Evolutionary conservation across 768 basidiomycete species (phyloP), one percentile per base, ranked within the genome.

Genomic region (Hericium coralloides): DNA sequence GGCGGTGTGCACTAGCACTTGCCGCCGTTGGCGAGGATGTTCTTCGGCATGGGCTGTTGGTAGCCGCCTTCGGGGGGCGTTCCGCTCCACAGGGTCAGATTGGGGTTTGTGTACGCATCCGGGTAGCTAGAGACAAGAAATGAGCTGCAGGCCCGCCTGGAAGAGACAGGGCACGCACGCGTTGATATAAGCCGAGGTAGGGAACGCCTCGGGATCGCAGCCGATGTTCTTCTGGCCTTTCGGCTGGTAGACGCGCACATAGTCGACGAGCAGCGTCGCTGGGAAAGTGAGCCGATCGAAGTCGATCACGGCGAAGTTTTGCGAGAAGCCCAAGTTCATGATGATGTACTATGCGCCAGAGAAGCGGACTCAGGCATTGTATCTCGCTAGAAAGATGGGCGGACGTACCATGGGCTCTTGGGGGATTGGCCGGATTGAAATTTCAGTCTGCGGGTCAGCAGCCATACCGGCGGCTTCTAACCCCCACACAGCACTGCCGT

Each of bases 171-270:
- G 18, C 43, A 69, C 79, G 54, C 61, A 87, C 81, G 80, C 69
- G 50, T 85, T 73, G 68, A 95, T 98, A 68, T 98, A 98, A 12
- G 78, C 76, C 52, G 78, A 70, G 0, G 95, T 98, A 1, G 95
- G 94, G 68, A 80, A 87, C 47, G 81, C 79, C 48, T 71, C 65
- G 12, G 94, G 94, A 66, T 89, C 85, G 66, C 94, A 98, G 15
- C 94, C 93, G 53, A 92, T 77, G 67, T 93, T 95, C 57, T 82
- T 76, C 31, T 77, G 67, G 59, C 81, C 69, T 65, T 78, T 73
- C 2, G 82, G 82, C 67, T 97, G 95, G 70, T 97, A 98, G 8
- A 98, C 89, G 22, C 95, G 82, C 55, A 98, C 82, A 73, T 87
- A 97, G 67, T 97, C 92, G 43, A 95, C 75, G 50, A 73, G 75